Percentiles rank a stretch among this genome's conserved stretches.
These are phyloP conservation scores for Vitis rupestris DNA, from an alignment of 164 flowering plant species.

Conservation along the genomic window DNA sequence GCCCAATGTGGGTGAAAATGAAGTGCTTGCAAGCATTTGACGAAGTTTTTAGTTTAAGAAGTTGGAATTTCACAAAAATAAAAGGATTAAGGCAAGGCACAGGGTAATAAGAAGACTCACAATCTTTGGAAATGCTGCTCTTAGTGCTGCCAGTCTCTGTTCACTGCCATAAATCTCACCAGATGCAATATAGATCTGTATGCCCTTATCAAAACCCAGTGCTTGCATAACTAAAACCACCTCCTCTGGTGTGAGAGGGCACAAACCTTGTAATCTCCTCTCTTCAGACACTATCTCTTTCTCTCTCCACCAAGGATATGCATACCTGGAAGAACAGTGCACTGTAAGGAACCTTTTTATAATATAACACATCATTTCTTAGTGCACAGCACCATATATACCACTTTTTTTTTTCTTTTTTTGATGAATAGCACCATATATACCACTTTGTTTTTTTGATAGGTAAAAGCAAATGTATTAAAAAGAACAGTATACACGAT, in stretches of 20 bases:
- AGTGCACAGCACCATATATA: neutral
- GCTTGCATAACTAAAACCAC: slow-evolving; percentile 72
- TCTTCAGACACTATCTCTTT: slow-evolving; percentile 87
- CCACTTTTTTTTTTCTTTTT: no score
- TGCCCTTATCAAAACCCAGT: slow-evolving; percentile 64
- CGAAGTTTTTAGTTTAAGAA: neutral
- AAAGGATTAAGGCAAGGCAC: neutral
- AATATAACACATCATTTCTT: neutral
- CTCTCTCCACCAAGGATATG: slow-evolving; percentile 99
- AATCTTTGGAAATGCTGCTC: slow-evolving; percentile 71
- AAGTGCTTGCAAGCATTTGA: no score
- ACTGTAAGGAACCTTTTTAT: neutral
- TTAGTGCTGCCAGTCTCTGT: slow-evolving; percentile 66
- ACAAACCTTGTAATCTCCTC: slow-evolving; percentile 78
- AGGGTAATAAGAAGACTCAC: slow-evolving; percentile 46
- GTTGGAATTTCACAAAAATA: neutral
- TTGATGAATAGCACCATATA: no score
- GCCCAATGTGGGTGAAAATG: no score
- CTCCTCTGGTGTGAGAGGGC: slow-evolving; percentile 99
- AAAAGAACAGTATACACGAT: no score
- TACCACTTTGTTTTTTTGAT: no score
- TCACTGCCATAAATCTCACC: slow-evolving; percentile 97
- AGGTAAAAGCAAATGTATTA: no score
- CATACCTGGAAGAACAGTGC: slow-evolving; percentile 57
- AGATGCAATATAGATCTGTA: slow-evolving; percentile 91